These are phyloP conservation scores for Novakomyces olei DNA, from an alignment of 805 yeast genomes.

Conservation along the genomic window DNA sequence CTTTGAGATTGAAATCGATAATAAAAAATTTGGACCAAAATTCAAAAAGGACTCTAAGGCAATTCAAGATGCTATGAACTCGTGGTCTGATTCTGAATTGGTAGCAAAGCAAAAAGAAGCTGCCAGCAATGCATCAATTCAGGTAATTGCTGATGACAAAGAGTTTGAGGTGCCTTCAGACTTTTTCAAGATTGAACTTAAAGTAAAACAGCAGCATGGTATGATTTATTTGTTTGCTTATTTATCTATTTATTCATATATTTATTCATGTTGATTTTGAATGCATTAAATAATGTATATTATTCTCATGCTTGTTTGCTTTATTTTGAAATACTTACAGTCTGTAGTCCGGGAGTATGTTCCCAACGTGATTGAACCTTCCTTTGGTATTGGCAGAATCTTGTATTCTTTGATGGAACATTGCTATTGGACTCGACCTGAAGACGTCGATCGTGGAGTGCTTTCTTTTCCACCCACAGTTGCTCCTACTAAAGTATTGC, in stretches of 20 bases:
- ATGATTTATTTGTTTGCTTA: too few species aligned
- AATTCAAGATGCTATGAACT: conserved; percentile 57
- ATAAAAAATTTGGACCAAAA: conserved; percentile 92
- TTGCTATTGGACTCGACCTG: conserved; percentile 84
- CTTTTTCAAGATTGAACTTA: conserved; percentile 51
- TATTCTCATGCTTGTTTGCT: too few species aligned
- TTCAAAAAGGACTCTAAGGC: conserved; percentile 92
- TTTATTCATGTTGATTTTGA: too few species aligned
- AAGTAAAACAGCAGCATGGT: conserved; percentile 54
- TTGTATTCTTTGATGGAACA: conserved; percentile 85
- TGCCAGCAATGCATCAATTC: conserved; percentile 35
- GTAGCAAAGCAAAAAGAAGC: conserved; percentile 57
- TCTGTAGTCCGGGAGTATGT: conserved; percentile 86
- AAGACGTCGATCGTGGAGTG: conserved; percentile 68
- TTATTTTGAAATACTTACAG: neutral
- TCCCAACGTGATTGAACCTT: conserved; percentile 96
- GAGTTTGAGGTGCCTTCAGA: conserved; percentile 51
- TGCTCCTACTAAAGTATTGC: conserved; percentile 91
- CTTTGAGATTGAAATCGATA: conserved; percentile 68
- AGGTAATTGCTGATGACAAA: conserved; percentile 43
- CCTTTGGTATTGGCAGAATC: conserved; percentile 97
- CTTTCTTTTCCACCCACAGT: conserved; percentile 83
- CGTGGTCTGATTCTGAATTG: conserved; percentile 66
- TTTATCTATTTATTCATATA: too few species aligned
- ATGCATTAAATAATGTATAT: too few species aligned